These are phyloP conservation scores for Russula dissimulans DNA, from an alignment of 768 basidiomycete species.

Conservation along the genomic window DNA sequence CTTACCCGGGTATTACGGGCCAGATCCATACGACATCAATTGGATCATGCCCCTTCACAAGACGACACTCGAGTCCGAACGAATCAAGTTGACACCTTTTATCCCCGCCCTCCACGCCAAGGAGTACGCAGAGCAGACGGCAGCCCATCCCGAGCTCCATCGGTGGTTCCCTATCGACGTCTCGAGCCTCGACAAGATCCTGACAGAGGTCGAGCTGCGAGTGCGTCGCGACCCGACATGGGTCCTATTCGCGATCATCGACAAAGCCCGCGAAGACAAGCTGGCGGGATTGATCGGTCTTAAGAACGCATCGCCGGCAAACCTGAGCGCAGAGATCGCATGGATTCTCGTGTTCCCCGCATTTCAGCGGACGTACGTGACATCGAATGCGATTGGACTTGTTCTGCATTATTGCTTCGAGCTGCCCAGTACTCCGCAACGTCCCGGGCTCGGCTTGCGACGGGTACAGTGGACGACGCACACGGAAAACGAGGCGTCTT, in stretches of 20 bases:
- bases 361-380: constrained; percentile 14
- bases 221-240: constrained; percentile 18
- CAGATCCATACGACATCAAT: constrained; percentile 33
- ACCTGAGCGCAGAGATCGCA: constrained; percentile 8
- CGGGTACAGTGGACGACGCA: constrained; percentile 38
- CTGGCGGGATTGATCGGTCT: constrained; percentile 33
- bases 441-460: constrained; percentile 33
- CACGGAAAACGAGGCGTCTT: constrained; percentile 30
- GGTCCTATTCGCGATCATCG: constrained; percentile 33
- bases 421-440: constrained; percentile 13
- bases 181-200: constrained; percentile 19
- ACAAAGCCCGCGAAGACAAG: constrained; percentile 28
- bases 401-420: constrained; percentile 35
- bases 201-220: constrained; percentile 20
- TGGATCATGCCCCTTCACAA: constrained; percentile 29
- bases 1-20: constrained; percentile 19
- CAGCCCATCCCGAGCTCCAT: constrained; percentile 24
- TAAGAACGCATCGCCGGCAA: constrained; percentile 17
- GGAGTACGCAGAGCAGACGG: constrained; percentile 24
- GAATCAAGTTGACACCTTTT: constrained; percentile 34
- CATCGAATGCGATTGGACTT: constrained; percentile 28
- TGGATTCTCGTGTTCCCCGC: constrained; percentile 12
- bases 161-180: constrained; percentile 28
- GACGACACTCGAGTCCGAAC: constrained; percentile 28
- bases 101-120: constrained; percentile 30